These are phyloP conservation scores for Paramecium caudatum DNA, from an alignment of 73 alveolate species.

Conservation along the genomic window DNA sequence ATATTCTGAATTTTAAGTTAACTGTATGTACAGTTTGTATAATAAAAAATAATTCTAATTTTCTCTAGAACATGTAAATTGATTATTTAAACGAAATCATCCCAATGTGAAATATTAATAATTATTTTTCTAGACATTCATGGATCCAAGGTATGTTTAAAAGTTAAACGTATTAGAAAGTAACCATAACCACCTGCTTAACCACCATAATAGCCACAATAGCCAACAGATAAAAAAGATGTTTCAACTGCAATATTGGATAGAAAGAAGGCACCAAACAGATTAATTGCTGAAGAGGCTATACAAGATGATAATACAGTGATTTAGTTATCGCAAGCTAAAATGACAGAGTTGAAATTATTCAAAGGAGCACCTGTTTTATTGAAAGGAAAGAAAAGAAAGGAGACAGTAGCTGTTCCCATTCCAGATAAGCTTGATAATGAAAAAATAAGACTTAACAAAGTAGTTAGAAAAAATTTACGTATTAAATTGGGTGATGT, in stretches of 20 bases:
- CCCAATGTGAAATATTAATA: slow-evolving; percentile 56
- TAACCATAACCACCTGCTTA: slow-evolving; percentile 14
- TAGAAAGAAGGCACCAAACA: slow-evolving; percentile 95
- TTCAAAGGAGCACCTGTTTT: slow-evolving; percentile 98
- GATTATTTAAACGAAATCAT: slow-evolving; percentile 34
- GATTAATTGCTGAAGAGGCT: slow-evolving; percentile 87
- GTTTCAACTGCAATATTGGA: slow-evolving; percentile 93
- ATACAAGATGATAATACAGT: slow-evolving; percentile 91
- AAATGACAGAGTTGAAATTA: slow-evolving; percentile 97
- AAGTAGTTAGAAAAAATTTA: slow-evolving; percentile 97
- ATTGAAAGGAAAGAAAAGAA: slow-evolving; percentile 98
- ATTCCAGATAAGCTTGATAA: slow-evolving; percentile 93
- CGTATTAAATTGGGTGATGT: slow-evolving; percentile 95
- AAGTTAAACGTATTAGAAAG: not conserved
- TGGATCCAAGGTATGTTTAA: slow-evolving; percentile 44
- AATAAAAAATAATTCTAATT: not conserved
- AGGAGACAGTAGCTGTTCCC: slow-evolving; percentile 97
- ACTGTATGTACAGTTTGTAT: not conserved
- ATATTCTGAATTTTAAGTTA: no score
- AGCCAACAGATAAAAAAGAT: slow-evolving; percentile 72
- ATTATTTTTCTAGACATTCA: not conserved
- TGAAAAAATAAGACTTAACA: slow-evolving; percentile 96
- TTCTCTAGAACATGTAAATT: not conserved
- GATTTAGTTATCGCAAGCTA: slow-evolving; percentile 94
- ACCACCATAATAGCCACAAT: not conserved